Conservation (phyloP, 306 rosid genomes). For the Morella rubra region DNA sequence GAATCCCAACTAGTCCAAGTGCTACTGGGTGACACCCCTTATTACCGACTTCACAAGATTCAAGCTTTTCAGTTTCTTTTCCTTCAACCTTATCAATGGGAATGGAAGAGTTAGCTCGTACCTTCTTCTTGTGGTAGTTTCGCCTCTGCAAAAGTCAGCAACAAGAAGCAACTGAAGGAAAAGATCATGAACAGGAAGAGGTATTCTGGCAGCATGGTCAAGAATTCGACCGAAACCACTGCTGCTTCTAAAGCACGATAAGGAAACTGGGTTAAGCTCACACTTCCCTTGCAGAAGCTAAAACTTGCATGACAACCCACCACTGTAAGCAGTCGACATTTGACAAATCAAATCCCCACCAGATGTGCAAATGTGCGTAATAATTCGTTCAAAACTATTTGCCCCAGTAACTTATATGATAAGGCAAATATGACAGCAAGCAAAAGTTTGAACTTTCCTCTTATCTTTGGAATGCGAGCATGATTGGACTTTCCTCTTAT, state of each 20-base stretch:
- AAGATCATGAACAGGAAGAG: conserved; percentile 31
- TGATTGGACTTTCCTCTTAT: no score
- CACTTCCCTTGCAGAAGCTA: neutral
- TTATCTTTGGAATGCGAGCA: no score
- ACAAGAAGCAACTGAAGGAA: conserved; percentile 37
- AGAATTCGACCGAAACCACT: neutral
- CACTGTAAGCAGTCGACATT: neutral
- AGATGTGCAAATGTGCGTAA: neutral
- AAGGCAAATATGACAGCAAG: no score
- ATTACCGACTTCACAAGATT: conserved; percentile 6
- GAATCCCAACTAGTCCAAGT: neutral
- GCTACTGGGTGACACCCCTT: neutral
- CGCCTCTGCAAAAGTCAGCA: conserved; percentile 46
- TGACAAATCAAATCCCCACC: neutral
- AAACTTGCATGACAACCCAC: neutral
- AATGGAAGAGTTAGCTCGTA: conserved; percentile 13
- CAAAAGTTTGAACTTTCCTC: no score
- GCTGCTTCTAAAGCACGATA: neutral
- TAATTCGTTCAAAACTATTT: no score
- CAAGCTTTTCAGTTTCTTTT: conserved; percentile 20
- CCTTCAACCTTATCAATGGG: neutral
- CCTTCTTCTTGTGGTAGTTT: conserved; percentile 65
- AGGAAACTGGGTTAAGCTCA: neutral
- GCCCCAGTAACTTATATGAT: no score
- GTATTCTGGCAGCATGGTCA: conserved; percentile 37